Evolutionary conservation across 148 eudicot genomes (phyloP).

Genomic region (Arctostaphylos glauca): DNA sequence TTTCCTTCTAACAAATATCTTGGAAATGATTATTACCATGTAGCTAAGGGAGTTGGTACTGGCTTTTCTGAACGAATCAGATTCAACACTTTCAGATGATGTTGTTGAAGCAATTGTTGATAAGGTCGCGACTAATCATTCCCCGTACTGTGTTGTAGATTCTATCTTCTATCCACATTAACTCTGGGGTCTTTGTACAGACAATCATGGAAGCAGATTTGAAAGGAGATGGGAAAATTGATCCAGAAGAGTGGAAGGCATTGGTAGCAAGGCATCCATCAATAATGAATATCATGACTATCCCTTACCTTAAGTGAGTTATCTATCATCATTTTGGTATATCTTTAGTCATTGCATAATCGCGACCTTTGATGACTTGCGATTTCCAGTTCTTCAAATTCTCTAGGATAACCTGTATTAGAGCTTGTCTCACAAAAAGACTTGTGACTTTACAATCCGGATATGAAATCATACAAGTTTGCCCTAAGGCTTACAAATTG

Average conservation of each 20-base stretch:
- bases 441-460: no score
- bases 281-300: constrained; percentile 48
- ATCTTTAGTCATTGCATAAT: not conserved
- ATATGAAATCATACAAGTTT: no score
- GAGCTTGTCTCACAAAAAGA: not conserved
- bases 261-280: constrained; percentile 45
- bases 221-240: constrained; percentile 58
- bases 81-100: constrained; percentile 40
- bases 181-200: constrained; percentile 20
- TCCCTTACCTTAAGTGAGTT: constrained; percentile 48
- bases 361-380: not conserved
- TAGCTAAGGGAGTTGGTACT: constrained; percentile 64
- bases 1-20: not conserved
- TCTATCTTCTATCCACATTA: not conserved
- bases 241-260: constrained; percentile 57
- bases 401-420: not conserved
- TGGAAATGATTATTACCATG: constrained; percentile 11
- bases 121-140: constrained; percentile 36
- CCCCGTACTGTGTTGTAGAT: not conserved
- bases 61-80: constrained; percentile 49
- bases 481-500: no score
- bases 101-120: constrained; percentile 51
- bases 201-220: constrained; percentile 49
- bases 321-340: not conserved
- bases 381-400: not conserved